Conservation (phyloP, 208 protist species). For the Acanthamoeba royreba region DNA sequence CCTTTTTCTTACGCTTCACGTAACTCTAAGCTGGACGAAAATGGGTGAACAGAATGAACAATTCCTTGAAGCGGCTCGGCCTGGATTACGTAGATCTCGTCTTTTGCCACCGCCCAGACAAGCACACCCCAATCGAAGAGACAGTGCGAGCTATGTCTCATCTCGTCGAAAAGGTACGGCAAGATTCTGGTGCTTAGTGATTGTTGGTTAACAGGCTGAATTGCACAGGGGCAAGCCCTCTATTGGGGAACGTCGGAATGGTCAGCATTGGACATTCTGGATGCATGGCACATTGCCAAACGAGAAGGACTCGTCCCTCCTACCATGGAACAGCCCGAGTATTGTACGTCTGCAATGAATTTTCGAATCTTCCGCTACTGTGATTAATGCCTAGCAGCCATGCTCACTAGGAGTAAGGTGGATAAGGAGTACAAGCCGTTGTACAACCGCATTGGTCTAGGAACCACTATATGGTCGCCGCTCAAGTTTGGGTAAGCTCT, state of each 20-base stretch:
- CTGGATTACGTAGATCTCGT: conserved; percentile 60
- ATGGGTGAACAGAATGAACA: not conserved
- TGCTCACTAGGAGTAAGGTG: not conserved
- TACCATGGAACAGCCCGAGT: conserved; percentile 59
- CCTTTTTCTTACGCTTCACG: not conserved
- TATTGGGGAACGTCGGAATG: conserved; percentile 67
- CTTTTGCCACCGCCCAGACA: conserved; percentile 57
- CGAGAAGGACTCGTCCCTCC: conserved; percentile 48
- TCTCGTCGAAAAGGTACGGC: conserved; percentile 5
- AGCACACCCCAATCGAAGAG: conserved; percentile 54
- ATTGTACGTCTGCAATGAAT: not conserved
- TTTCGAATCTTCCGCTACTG: not conserved
- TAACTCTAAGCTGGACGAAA: no score
- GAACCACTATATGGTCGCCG: conserved; percentile 59
- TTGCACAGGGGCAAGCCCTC: conserved; percentile 41
- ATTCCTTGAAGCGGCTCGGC: not conserved
- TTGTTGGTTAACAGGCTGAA: no score
- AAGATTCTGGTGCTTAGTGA: no score
- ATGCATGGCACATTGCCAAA: conserved; percentile 44
- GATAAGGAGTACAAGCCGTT: conserved; percentile 56
- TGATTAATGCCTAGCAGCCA: not conserved
- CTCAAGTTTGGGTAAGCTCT: conserved; percentile 42
- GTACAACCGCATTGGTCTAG: conserved; percentile 44
- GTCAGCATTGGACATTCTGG: conserved; percentile 47
- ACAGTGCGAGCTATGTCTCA: conserved; percentile 53